Percentiles rank a stretch among this genome's conserved stretches.
These are phyloP conservation scores for Pichia nakasei DNA, from an alignment of 805 yeast species.

Conservation along the genomic window DNA sequence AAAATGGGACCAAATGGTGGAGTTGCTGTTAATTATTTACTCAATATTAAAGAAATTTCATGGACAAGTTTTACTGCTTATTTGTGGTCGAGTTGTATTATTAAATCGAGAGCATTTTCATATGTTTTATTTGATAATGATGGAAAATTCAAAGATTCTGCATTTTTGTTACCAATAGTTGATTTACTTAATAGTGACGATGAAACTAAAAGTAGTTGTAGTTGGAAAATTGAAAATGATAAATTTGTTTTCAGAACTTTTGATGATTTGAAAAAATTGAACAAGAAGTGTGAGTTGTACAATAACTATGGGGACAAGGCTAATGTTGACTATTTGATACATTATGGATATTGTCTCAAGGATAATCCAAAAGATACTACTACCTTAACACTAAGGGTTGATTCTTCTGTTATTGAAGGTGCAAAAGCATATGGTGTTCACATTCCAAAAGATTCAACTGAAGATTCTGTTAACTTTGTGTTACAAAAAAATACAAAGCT, in stretches of 20 bases:
- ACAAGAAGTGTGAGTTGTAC: conserved; percentile 50
- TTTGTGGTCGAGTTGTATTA: conserved; percentile 65
- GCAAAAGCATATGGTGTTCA: conserved; percentile 31
- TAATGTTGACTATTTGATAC: conserved; percentile 56
- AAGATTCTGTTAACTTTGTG: conserved; percentile 32
- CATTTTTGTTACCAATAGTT: conserved; percentile 68
- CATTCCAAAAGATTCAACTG: conserved; percentile 32
- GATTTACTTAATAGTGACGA: conserved; percentile 70
- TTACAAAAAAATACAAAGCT: conserved; percentile 19
- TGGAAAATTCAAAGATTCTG: conserved; percentile 30
- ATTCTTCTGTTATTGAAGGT: conserved; percentile 16
- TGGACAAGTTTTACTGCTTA: conserved; percentile 66
- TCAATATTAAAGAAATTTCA: conserved; percentile 18
- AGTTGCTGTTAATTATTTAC: conserved; percentile 12
- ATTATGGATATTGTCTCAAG: conserved; percentile 67
- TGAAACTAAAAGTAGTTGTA: conserved; percentile 38
- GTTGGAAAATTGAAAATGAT: conserved; percentile 39
- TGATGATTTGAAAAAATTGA: conserved; percentile 25
- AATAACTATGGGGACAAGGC: conserved; percentile 76
- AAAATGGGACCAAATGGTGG: conserved; percentile 15
- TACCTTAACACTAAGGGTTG: conserved; percentile 54
- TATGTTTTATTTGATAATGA: conserved; percentile 39
- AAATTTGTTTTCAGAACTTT: conserved; percentile 31
- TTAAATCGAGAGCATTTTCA: conserved; percentile 79
- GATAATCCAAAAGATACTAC: conserved; percentile 45